These are phyloP conservation scores for Ceratocystis eucalypticola DNA, from an alignment of 2,329 filamentous ascomycete species.

Conservation along the genomic window DNA sequence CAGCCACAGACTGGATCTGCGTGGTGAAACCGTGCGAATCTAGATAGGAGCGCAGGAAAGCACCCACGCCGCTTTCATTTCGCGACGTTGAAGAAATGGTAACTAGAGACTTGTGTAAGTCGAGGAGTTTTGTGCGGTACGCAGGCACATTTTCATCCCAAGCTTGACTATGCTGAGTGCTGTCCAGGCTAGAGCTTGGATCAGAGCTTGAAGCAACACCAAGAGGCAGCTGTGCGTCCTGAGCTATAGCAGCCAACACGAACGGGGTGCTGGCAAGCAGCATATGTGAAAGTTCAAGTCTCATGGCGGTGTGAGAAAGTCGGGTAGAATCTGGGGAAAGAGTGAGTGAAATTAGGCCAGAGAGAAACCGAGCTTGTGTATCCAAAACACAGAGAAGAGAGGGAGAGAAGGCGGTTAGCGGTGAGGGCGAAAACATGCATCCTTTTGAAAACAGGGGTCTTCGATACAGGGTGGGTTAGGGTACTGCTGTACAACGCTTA, in stretches of 20 bases:
- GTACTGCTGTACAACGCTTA: no score
- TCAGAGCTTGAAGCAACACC: neutral
- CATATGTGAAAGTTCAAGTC: neutral
- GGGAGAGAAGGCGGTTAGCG: no score
- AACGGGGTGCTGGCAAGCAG: neutral
- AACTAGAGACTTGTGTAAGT: conserved; percentile 17
- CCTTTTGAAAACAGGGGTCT: no score
- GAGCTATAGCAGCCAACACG: neutral
- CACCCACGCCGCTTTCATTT: conserved; percentile 38
- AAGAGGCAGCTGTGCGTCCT: neutral
- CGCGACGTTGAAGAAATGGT: conserved; percentile 19
- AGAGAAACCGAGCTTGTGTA: neutral
- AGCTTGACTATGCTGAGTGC: neutral
- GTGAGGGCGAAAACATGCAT: no score
- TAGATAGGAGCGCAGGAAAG: conserved; percentile 57
- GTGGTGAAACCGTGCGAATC: conserved; percentile 33
- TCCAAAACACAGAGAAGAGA: no score
- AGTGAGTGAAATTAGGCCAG: neutral
- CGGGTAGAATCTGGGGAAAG: neutral
- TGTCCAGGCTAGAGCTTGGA: neutral
- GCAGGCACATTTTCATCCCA: neutral
- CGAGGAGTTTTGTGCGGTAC: conserved; percentile 12
- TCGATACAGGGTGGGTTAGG: no score
- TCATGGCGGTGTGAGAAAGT: neutral
- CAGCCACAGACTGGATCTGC: conserved; percentile 31